Conservation (phyloP, 2,329 filamentous ascomycete genomes). For the Emmonsia crescens region DNA sequence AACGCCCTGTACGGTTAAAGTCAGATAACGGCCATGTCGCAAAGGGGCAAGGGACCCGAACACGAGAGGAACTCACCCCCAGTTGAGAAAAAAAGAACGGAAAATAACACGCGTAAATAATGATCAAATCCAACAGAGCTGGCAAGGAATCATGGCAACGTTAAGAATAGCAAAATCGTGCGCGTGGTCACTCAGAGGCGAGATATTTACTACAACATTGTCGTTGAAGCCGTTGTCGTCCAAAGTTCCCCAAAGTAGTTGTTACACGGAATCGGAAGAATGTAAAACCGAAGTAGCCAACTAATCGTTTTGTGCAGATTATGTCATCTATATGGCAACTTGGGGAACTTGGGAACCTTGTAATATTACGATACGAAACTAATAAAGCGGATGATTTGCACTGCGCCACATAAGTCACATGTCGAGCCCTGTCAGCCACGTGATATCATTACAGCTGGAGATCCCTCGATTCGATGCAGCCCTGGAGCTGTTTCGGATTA, state of each 20-base stretch:
- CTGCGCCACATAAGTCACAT: not conserved
- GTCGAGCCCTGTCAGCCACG: not conserved
- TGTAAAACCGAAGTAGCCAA: constrained; percentile 1
- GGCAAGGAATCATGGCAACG: constrained; percentile 7
- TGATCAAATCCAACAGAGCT: constrained; percentile 1
- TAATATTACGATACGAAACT: too few relatives aligned
- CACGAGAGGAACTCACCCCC: not conserved
- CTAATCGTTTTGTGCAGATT: not conserved
- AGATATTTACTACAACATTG: not conserved
- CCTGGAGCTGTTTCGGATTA: not conserved
- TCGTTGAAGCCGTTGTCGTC: not conserved
- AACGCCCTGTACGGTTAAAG: not conserved
- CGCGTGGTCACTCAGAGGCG: not conserved
- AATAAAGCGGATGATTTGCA: too few relatives aligned
- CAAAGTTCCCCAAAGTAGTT: too few relatives aligned
- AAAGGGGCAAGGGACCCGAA: constrained; percentile 1
- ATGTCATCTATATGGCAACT: not conserved
- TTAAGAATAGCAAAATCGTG: not conserved
- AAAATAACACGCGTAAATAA: constrained; percentile 4
- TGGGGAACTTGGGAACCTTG: not conserved
- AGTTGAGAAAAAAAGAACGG: not conserved
- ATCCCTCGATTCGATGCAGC: not conserved
- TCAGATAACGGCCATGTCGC: not conserved
- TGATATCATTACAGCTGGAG: constrained; percentile 1
- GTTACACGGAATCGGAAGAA: not conserved